Percentiles rank a stretch among this genome's conserved stretches.
Evolutionary conservation across 192 early-diverging fungal genomes (phyloP).

Genomic region (Backusella circina): DNA sequence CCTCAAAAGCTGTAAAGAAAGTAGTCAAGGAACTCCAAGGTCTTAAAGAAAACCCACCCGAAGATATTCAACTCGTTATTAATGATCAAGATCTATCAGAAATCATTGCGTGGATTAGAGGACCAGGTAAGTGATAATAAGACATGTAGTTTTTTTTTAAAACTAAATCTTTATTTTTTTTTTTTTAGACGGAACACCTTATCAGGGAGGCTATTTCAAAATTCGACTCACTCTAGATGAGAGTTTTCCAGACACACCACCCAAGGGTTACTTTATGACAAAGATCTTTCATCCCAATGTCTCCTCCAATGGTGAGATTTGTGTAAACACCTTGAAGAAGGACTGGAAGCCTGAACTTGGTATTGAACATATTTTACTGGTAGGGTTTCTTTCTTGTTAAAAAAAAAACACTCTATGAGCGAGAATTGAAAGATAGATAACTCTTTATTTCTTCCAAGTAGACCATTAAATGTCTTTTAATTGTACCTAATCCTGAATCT

Average conservation of each 20-base stretch:
- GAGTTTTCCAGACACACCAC: constrained; percentile 80
- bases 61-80: constrained; percentile 75
- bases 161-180: neutral
- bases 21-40: constrained; percentile 54
- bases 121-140: constrained; percentile 55
- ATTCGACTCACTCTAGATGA: constrained; percentile 65
- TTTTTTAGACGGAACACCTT: constrained; percentile 79
- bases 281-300: constrained; percentile 99
- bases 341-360: constrained; percentile 92
- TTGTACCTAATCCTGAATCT: constrained; percentile 93
- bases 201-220: constrained; percentile 74
- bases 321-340: constrained; percentile 93
- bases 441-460: constrained; percentile 23
- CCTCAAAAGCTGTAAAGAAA: constrained; percentile 31
- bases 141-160: neutral
- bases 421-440: neutral
- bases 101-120: constrained; percentile 81
- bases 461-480: constrained; percentile 94
- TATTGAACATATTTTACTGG: constrained; percentile 81
- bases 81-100: constrained; percentile 74
- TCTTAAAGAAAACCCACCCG: constrained; percentile 62
- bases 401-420: neutral
- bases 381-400: constrained; percentile 26
- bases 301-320: constrained; percentile 83
- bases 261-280: constrained; percentile 83